These are phyloP conservation scores for Sarocladiaceae sp. DNA, from an alignment of 2,329 filamentous ascomycete genomes.

Conservation along the genomic window DNA sequence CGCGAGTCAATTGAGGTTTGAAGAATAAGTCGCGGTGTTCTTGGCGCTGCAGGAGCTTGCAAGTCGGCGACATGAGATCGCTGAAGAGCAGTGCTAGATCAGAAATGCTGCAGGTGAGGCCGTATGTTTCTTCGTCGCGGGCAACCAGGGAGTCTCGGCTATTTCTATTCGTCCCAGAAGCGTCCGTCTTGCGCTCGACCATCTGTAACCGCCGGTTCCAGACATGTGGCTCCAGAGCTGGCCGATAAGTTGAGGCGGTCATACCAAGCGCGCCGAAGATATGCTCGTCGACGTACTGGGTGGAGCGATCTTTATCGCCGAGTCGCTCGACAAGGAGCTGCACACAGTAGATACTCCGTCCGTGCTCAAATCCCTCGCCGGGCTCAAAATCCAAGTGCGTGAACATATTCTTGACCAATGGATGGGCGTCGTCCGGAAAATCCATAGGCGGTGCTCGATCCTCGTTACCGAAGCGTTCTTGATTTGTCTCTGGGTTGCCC, in stretches of 20 bases:
- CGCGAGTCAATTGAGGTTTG: conserved; percentile 11
- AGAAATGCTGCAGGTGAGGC: conserved; percentile 13
- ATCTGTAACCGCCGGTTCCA: conserved; percentile 12
- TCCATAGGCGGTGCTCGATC: conserved; percentile 8
- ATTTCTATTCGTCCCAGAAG: conserved; percentile 7
- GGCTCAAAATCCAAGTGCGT: conserved; percentile 13
- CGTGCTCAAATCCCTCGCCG: conserved; percentile 13
- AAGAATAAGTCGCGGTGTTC: conserved; percentile 12
- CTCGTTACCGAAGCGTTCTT: not conserved
- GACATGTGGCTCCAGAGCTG: conserved; percentile 11
- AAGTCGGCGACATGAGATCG: conserved; percentile 13
- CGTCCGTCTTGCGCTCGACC: conserved; percentile 11
- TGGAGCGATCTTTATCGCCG: conserved; percentile 10
- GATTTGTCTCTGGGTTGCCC: conserved; percentile 11
- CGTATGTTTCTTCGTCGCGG: conserved; percentile 11
- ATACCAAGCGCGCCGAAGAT: conserved; percentile 12
- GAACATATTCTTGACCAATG: conserved; percentile 10
- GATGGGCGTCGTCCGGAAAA: conserved; percentile 11
- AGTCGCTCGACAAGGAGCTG: conserved; percentile 12
- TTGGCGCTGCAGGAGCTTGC: conserved; percentile 13
- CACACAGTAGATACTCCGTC: conserved; percentile 10
- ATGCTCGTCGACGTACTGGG: conserved; percentile 11
- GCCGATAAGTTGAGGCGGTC: conserved; percentile 11
- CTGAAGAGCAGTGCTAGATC: conserved; percentile 12
- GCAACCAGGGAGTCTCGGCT: conserved; percentile 9